Base-by-base conservation (phyloP, 306 rosid genomes). In the Arachis hypogaea region DNA sequence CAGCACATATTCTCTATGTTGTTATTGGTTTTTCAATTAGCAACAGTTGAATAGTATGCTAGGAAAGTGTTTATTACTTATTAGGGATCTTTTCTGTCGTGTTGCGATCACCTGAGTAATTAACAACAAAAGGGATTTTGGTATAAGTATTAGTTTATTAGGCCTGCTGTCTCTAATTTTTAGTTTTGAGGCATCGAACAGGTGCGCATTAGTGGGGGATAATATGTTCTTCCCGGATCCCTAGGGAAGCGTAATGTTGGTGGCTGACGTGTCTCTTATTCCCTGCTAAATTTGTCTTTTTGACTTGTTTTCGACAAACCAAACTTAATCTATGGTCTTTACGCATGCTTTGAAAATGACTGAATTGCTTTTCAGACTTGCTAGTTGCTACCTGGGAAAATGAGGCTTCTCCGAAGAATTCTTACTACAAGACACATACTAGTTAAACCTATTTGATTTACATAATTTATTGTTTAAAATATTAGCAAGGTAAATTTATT, bases 191-290 rank as follows among this genome's bases (percentile, higher is more conserved):
- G 30, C 6, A 28, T 77, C 73, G 29, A 33, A 29, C 2, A 1
- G 46, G 7, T 22, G 51, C 38, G 38, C 29, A 61, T 51, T 5
- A 38, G n/a, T 14, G 16, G 33, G 45, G 77, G 64, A 50, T 57
- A 11, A 42, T 80, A 47, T 45, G 57, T 80, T 75, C 73, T 80
- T 11, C 28, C 22, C 73, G 73, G 61, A 75, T 80, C 64, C 68
- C 77, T 16, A 74, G 42, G 40, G 42, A n/a, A 74, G 68, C 61
- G 69, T 74, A 40, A 80, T 69, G 44, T 69, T 61, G 79, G 8
- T 79, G 43, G 73, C 9, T 58, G 67, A 33, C 50, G 60, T 80
- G 84, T 80, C 58, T 33, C 60, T 29, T 70, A 36, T 75, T 40
- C 69, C 22, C 55, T 14, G 12, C 4, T 55, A 54, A 63, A 45